Conservation (phyloP, 768 basidiomycete species). For the Tremella mesenterica region DNA sequence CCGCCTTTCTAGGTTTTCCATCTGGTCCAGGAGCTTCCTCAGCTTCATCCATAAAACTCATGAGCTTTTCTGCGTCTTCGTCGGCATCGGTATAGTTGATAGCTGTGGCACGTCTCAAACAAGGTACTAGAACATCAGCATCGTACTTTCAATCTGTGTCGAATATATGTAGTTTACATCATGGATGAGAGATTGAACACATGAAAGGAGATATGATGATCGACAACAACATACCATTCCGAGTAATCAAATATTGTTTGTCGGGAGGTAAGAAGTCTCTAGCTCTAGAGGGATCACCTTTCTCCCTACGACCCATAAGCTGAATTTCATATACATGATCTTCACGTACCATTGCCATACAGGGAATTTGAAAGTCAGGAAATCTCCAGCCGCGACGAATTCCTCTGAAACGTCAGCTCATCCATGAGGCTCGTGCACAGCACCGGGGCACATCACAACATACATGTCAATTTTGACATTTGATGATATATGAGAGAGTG, state of each 20-base stretch:
- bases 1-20: conserved; percentile 49
- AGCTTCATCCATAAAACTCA: conserved; percentile 56
- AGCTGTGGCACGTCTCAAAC: conserved; percentile 82
- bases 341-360: conserved; percentile 74
- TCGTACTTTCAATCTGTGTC: background rate
- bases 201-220: background rate
- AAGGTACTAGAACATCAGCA: conserved; percentile 58
- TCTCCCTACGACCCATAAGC: conserved; percentile 59
- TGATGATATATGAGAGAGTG: background rate
- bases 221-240: conserved; percentile 52
- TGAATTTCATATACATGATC: background rate
- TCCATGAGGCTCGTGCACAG: conserved; percentile 9
- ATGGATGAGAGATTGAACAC: background rate
- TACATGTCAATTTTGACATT: background rate
- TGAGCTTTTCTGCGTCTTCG: conserved; percentile 87
- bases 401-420: conserved; percentile 60
- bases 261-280: conserved; percentile 89
- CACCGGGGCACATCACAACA: background rate
- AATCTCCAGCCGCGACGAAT: conserved; percentile 96
- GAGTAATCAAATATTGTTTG: conserved; percentile 93
- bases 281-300: conserved; percentile 72
- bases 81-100: conserved; percentile 91
- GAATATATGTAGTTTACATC: background rate
- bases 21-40: conserved; percentile 44
- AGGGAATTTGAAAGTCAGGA: conserved; percentile 93